Percentiles rank a stretch among this genome's conserved stretches.
Conservation (phyloP, 805 yeast genomes). For the Tetrapisispora namnaoensis region DNA sequence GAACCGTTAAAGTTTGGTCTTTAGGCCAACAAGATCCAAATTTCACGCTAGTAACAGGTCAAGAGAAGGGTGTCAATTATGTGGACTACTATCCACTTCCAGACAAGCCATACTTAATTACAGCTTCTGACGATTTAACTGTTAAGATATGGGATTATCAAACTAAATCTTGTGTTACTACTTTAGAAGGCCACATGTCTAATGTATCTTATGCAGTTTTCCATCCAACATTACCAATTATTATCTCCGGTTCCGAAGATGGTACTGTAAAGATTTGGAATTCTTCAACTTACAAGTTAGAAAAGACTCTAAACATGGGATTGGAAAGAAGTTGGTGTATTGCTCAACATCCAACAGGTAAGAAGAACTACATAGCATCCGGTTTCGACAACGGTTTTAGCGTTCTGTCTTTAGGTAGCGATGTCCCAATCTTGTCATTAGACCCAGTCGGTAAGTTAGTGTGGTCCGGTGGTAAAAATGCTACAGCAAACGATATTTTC, state of each 20-base stretch:
- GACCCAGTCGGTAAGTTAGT: slow-evolving; percentile 87
- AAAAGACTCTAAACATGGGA: slow-evolving; percentile 82
- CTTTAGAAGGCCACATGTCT: slow-evolving; percentile 85
- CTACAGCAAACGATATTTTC: slow-evolving; percentile 58
- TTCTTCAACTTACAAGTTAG: slow-evolving; percentile 85
- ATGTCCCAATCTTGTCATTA: slow-evolving; percentile 88
- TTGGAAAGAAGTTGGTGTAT: slow-evolving; percentile 97
- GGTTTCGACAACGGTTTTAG: slow-evolving; percentile 94
- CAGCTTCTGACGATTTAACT: slow-evolving; percentile 84
- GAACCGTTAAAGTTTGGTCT: slow-evolving; percentile 96
- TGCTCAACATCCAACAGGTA: slow-evolving; percentile 51
- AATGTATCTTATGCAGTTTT: slow-evolving; percentile 95
- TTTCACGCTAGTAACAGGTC: slow-evolving; percentile 86
- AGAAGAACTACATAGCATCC: slow-evolving; percentile 70
- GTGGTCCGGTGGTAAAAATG: slow-evolving; percentile 67
- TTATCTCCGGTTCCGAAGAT: slow-evolving; percentile 94
- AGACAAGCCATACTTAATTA: slow-evolving; percentile 91
- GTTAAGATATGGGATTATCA: slow-evolving; percentile 94
- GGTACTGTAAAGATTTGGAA: slow-evolving; percentile 93
- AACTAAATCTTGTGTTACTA: slow-evolving; percentile 90
- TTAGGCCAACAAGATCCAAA: slow-evolving; percentile 80
- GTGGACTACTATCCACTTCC: slow-evolving; percentile 96
- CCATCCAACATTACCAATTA: slow-evolving; percentile 95
- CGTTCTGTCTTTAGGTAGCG: slow-evolving; percentile 83
- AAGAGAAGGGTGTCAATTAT: slow-evolving; percentile 85